These are phyloP conservation scores for Penicillium brevicompactum DNA, from an alignment of 2,329 filamentous ascomycete species.

Conservation along the genomic window DNA sequence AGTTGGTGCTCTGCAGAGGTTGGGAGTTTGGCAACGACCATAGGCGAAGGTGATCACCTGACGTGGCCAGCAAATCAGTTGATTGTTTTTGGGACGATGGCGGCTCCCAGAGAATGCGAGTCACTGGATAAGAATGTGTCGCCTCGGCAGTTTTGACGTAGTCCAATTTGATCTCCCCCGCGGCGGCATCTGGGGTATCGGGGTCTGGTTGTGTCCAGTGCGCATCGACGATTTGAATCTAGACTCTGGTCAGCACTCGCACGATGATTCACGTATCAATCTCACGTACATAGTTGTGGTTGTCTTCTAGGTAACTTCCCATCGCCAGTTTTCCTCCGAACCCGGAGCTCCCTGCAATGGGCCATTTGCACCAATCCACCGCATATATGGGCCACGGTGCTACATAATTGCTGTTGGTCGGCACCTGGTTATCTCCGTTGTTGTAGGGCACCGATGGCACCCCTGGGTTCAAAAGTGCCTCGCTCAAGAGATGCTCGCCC, in stretches of 20 bases:
- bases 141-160: conserved; percentile 94
- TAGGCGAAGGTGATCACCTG: conserved; percentile 87
- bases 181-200: conserved; percentile 69
- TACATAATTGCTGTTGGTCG: conserved; percentile 83
- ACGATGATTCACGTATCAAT: conserved; percentile 35
- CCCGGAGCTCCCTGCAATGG: conserved; percentile 63
- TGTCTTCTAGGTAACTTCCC: conserved; percentile 95
- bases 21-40: conserved; percentile 79
- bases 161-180: conserved; percentile 67
- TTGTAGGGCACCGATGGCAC: conserved; percentile 60
- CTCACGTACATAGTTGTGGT: conserved; percentile 81
- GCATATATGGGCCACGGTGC: conserved; percentile 96
- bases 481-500: conserved; percentile 77
- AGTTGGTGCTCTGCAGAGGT: conserved; percentile 66
- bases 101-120: conserved; percentile 91
- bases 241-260: conserved; percentile 21
- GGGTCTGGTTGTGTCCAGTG: conserved; percentile 72
- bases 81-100: conserved; percentile 93
- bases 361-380: conserved; percentile 99
- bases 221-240: conserved; percentile 97
- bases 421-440: conserved; percentile 61
- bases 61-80: conserved; percentile 91
- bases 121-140: conserved; percentile 96
- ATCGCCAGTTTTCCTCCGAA: conserved; percentile 90
- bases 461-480: conserved; percentile 64